Evolutionary conservation across 352 stramenopile genomes (phyloP).

Genomic region (Pilasporangium apinafurcum): DNA sequence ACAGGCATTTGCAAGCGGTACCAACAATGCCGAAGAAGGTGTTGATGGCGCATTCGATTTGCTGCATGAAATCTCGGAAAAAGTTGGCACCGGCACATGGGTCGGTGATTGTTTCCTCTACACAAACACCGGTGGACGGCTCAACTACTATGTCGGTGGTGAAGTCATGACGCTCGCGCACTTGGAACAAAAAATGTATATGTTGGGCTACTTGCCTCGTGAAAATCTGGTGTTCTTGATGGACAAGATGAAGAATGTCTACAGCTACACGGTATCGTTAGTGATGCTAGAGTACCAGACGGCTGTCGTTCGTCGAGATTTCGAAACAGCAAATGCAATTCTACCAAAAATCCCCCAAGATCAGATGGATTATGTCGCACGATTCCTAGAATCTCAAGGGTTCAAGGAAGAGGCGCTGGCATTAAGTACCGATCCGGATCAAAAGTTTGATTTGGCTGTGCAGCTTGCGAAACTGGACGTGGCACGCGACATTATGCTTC

Average conservation of each 20-base stretch:
- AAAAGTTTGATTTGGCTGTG: conserved; percentile 98
- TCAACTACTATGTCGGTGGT: conserved; percentile 99
- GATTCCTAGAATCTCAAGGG: conserved; percentile 98
- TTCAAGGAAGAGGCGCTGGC: conserved; percentile 97
- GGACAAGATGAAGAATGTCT: conserved; percentile 96
- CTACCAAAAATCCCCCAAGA: conserved; percentile 91
- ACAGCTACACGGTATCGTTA: conserved; percentile 89
- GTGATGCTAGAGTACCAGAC: conserved; percentile 99
- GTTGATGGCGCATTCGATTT: conserved; percentile 98
- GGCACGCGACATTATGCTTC: conserved; percentile 91
- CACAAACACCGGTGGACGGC: conserved; percentile 88
- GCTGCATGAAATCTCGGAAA: conserved; percentile 96
- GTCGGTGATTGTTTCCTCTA: conserved; percentile 99
- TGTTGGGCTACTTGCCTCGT: conserved; percentile 97
- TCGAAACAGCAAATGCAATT: conserved; percentile 96
- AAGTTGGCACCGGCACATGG: conserved; percentile 95
- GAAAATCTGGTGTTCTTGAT: conserved; percentile 99
- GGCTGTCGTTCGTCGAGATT: conserved; percentile 96
- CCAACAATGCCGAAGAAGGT: conserved; percentile 89
- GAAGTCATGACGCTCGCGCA: conserved; percentile 98
- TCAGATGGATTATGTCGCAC: conserved; percentile 75
- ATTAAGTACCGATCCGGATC: conserved; percentile 93
- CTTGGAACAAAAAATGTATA: conserved; percentile 94
- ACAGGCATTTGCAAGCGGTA: conserved; percentile 85
- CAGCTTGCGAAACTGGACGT: conserved; percentile 96